Conservation (phyloP, 768 basidiomycete genomes). For the Mycena maculata region DNA sequence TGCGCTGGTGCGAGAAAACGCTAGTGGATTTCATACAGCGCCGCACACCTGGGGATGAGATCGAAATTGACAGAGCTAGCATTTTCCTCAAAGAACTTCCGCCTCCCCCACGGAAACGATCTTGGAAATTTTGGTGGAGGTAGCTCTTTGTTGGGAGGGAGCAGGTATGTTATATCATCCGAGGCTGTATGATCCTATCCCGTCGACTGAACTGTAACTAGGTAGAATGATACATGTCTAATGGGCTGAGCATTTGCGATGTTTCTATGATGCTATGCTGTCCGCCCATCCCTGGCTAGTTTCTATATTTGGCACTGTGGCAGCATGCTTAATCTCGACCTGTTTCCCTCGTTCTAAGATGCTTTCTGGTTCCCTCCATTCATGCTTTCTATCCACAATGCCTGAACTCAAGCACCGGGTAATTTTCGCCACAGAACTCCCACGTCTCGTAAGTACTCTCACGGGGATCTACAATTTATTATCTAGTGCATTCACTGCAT, state of each 20-base stretch:
- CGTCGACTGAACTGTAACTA: slow-evolving; percentile 5
- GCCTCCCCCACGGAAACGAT: slow-evolving; percentile 19
- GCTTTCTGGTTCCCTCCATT: not conserved
- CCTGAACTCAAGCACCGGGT: not conserved
- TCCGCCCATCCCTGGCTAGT: not conserved
- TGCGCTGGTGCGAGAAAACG: slow-evolving; percentile 70
- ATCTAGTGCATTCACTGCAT: no score
- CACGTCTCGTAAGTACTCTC: slow-evolving; percentile 21
- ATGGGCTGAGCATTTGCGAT: not conserved
- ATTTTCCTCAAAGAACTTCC: slow-evolving; percentile 47
- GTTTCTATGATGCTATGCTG: not conserved
- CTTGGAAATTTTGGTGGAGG: slow-evolving; percentile 32
- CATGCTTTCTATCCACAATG: not conserved
- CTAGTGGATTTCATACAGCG: slow-evolving; percentile 60
- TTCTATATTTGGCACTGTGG: not conserved
- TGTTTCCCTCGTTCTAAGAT: not conserved
- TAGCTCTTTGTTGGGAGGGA: slow-evolving; percentile 6
- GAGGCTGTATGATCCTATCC: not conserved
- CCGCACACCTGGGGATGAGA: slow-evolving; percentile 49
- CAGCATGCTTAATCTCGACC: not conserved
- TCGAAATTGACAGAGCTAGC: slow-evolving; percentile 36
- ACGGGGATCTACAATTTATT: slow-evolving; percentile 14
- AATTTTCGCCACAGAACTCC: slow-evolving; percentile 1
- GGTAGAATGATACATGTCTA: slow-evolving; percentile 10
- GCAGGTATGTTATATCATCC: slow-evolving; percentile 12